Evolutionary conservation across 129 eudicot species (phyloP).

Genomic region (Artemisia annua): DNA sequence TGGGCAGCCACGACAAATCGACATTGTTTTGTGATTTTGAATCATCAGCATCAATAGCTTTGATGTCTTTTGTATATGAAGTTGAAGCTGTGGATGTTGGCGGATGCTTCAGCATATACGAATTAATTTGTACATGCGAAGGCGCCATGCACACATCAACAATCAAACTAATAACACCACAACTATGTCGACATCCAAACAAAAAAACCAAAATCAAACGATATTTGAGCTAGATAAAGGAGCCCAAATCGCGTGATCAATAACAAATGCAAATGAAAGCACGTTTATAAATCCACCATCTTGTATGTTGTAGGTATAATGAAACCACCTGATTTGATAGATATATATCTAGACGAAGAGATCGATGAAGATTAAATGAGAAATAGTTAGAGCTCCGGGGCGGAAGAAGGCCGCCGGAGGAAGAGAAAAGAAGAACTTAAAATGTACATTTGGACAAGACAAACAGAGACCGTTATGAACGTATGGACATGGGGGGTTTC

Average conservation of each 20-base stretch:
- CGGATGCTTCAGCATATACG: not conserved
- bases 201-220: not conserved
- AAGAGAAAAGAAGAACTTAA: not conserved
- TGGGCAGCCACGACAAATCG: constrained; percentile 32
- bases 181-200: not conserved
- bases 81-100: constrained; percentile 10
- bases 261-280: too few species aligned
- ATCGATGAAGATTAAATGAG: not conserved
- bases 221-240: not conserved
- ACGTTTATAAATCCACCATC: not conserved
- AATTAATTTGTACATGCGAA: not conserved
- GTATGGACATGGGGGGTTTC: constrained; percentile 11
- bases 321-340: too few species aligned
- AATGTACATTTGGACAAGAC: constrained; percentile 1
- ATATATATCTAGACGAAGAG: not conserved
- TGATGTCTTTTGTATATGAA: constrained; percentile 5
- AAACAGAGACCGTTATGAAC: constrained; percentile 16
- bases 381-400: not conserved
- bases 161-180: not conserved
- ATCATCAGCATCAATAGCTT: not conserved
- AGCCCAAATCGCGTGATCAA: too few species aligned
- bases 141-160: constrained; percentile 7
- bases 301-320: not conserved
- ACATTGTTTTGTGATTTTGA: constrained; percentile 1
- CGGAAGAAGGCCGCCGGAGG: not conserved